Conservation (phyloP, 2,329 filamentous ascomycete species). For the Fusarium dlaminii region DNA sequence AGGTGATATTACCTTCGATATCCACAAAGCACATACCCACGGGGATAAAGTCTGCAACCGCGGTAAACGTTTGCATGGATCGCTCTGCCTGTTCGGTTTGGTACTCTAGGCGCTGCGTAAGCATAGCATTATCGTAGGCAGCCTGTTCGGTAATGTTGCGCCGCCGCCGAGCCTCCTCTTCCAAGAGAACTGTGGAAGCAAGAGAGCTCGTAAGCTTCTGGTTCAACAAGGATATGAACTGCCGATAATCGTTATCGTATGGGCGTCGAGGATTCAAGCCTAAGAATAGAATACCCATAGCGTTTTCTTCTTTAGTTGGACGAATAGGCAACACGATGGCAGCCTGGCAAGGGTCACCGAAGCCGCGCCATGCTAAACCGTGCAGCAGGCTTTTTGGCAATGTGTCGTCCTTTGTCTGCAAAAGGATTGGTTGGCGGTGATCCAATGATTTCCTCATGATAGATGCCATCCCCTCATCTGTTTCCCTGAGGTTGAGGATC, state of each 20-base stretch:
- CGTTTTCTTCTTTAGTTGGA: slow-evolving; percentile 70
- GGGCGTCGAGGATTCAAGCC: slow-evolving; percentile 76
- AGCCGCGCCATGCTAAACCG: slow-evolving; percentile 69
- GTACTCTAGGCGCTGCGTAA: slow-evolving; percentile 71
- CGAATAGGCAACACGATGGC: slow-evolving; percentile 77
- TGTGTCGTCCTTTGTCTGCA: slow-evolving; percentile 59
- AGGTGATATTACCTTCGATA: slow-evolving; percentile 70
- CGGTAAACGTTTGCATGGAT: slow-evolving; percentile 71
- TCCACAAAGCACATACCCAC: slow-evolving; percentile 79
- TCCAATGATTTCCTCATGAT: slow-evolving; percentile 53
- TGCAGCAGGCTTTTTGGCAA: slow-evolving; percentile 67
- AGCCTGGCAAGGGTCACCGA: slow-evolving; percentile 70
- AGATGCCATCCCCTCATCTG: slow-evolving; percentile 50
- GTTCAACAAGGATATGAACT: slow-evolving; percentile 67
- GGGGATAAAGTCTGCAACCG: slow-evolving; percentile 77
- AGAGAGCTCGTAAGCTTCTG: slow-evolving; percentile 72
- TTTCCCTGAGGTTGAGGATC: slow-evolving; percentile 49
- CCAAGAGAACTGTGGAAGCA: slow-evolving; percentile 75
- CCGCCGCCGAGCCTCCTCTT: slow-evolving; percentile 73
- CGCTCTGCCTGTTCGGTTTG: slow-evolving; percentile 60
- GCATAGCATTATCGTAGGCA: slow-evolving; percentile 71
- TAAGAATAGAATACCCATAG: slow-evolving; percentile 74
- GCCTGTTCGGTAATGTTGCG: slow-evolving; percentile 63
- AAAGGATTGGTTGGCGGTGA: slow-evolving; percentile 50
- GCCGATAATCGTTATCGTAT: slow-evolving; percentile 77